A percentile compares a stretch with the other conserved stretches of the same genome.
These are phyloP conservation scores for Silene noctiflora DNA, from an alignment of 179 eudicot species.

Conservation along the genomic window DNA sequence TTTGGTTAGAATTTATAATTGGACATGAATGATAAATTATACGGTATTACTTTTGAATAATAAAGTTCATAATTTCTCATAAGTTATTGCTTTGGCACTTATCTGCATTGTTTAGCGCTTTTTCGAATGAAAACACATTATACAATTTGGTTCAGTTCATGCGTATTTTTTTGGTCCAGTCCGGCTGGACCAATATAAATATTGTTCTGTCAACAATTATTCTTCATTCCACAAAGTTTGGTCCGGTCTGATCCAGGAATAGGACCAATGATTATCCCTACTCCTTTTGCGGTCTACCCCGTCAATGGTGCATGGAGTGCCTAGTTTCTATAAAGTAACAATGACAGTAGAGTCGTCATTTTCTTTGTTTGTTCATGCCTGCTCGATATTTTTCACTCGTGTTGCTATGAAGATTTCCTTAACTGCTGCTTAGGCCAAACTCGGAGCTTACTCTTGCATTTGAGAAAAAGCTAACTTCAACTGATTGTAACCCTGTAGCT, in stretches of 20 bases:
- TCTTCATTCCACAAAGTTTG: neutral
- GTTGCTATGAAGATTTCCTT: conserved; percentile 14
- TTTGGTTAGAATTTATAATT: neutral
- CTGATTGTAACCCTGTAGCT: conserved; percentile 12
- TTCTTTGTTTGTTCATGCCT: neutral
- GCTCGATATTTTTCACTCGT: neutral
- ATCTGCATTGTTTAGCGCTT: too few relatives aligned
- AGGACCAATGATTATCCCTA: neutral
- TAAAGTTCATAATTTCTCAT: neutral
- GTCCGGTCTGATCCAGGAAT: neutral
- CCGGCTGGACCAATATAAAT: too few relatives aligned
- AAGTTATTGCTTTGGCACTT: neutral
- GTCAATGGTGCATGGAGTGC: neutral
- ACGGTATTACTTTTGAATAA: neutral
- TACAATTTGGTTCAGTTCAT: too few relatives aligned
- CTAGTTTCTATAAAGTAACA: neutral
- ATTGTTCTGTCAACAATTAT: too few relatives aligned
- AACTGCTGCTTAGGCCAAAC: conserved; percentile 12
- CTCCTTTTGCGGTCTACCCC: neutral
- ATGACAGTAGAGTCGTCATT: neutral
- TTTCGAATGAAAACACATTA: too few relatives aligned
- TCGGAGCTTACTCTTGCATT: conserved; percentile 3
- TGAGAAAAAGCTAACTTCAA: conserved; percentile 13
- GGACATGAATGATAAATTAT: neutral
- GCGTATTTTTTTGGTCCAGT: too few relatives aligned